A percentile compares a stretch with the other conserved stretches of the same genome.
Evolutionary conservation across 768 basidiomycete species (phyloP).

Genomic region (Tulasnella sp.): DNA sequence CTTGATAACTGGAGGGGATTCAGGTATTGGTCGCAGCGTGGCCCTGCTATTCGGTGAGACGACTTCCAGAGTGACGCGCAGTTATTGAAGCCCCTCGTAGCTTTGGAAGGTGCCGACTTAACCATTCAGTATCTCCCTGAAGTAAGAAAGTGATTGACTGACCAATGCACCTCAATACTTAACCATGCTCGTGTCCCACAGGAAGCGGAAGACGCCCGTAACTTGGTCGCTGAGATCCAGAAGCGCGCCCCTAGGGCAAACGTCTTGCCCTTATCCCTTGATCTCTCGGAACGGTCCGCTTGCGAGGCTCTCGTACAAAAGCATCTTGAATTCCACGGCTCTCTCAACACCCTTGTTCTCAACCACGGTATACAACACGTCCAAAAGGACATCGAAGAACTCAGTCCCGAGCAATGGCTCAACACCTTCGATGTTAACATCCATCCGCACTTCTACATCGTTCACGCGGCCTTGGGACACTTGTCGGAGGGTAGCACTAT

Average conservation of each 20-base stretch:
- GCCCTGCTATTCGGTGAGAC: conserved; percentile 32
- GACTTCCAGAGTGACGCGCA: background rate
- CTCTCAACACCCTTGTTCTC: conserved; percentile 30
- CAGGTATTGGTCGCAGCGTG: conserved; percentile 36
- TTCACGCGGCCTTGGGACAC: conserved; percentile 36
- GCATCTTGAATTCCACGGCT: conserved; percentile 29
- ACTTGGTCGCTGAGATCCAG: conserved; percentile 29
- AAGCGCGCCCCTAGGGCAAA: conserved; percentile 32
- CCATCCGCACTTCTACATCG: conserved; percentile 37
- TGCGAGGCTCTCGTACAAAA: conserved; percentile 31
- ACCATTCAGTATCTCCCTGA: conserved; percentile 23
- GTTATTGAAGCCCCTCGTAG: conserved; percentile 12
- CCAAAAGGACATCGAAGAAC: conserved; percentile 28
- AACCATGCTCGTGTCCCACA: conserved; percentile 5
- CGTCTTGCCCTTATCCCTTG: conserved; percentile 29
- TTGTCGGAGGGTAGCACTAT: conserved; percentile 34
- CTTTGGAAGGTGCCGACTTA: conserved; percentile 30
- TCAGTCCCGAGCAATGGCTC: conserved; percentile 34
- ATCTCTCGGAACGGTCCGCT: conserved; percentile 31
- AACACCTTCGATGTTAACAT: conserved; percentile 32
- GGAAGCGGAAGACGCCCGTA: conserved; percentile 34
- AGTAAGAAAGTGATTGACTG: background rate
- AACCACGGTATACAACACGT: conserved; percentile 37
- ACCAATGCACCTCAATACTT: background rate
- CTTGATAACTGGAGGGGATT: conserved; percentile 41